Conservation (phyloP, 2,329 filamentous ascomycete species). For the Clonostachys solani region DNA sequence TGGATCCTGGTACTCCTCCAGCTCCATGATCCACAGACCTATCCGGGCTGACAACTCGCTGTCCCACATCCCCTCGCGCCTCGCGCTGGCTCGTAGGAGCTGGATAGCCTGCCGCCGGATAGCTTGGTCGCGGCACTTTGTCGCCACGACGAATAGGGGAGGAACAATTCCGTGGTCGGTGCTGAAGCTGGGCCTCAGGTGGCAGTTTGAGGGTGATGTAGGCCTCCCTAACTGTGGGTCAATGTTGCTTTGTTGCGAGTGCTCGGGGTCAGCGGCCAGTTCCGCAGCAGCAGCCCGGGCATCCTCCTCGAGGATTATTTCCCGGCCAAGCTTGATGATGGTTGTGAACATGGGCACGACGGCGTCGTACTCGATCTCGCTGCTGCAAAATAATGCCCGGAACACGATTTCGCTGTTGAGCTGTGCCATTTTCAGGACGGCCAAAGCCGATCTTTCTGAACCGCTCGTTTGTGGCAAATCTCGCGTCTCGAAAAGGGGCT, state of each 20-base stretch:
- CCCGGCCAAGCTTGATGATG: constrained; percentile 53
- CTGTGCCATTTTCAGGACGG: constrained; percentile 59
- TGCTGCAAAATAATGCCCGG: constrained; percentile 55
- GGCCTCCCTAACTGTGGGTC: no score
- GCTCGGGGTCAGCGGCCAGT: constrained; percentile 29
- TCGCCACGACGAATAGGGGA: constrained; percentile 61
- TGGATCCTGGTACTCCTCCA: constrained; percentile 40
- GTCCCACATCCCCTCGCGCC: constrained; percentile 68
- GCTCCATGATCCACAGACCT: constrained; percentile 47
- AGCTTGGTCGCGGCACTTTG: constrained; percentile 56
- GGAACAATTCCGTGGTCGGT: constrained; percentile 61
- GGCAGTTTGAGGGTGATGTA: constrained; percentile 35
- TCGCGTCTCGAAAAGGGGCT: constrained; percentile 46
- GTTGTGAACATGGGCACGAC: constrained; percentile 46
- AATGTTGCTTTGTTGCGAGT: constrained; percentile 11
- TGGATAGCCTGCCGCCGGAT: constrained; percentile 57
- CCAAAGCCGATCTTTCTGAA: constrained; percentile 51
- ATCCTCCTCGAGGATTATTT: constrained; percentile 57
- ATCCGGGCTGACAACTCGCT: constrained; percentile 54
- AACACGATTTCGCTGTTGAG: constrained; percentile 54
- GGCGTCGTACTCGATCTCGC: constrained; percentile 53
- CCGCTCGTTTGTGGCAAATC: constrained; percentile 40
- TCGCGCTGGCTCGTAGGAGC: constrained; percentile 53
- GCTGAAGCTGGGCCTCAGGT: constrained; percentile 59
- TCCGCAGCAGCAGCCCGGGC: constrained; percentile 34